Evolutionary conservation across 1,139 yeast genomes (phyloP).

Genomic region (Hansenula lynferdii): DNA sequence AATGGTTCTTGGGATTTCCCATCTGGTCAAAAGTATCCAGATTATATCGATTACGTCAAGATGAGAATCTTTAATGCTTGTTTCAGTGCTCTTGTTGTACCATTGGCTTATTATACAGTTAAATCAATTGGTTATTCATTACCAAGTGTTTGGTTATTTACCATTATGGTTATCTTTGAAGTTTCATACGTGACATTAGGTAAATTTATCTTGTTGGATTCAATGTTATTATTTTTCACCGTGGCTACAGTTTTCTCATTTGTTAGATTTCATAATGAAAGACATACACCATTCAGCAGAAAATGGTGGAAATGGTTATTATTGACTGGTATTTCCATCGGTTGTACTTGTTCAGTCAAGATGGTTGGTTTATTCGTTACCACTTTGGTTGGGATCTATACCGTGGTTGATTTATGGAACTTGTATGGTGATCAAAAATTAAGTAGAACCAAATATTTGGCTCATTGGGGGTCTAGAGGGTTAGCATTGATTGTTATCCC

Average conservation of each 20-base stretch:
- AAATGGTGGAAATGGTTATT: conserved; percentile 96
- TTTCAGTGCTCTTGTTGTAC: conserved; percentile 87
- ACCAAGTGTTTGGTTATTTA: conserved; percentile 83
- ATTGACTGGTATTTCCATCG: conserved; percentile 69
- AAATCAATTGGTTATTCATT: conserved; percentile 79
- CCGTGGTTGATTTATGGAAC: conserved; percentile 68
- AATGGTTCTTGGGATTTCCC: conserved; percentile 96
- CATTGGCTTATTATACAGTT: conserved; percentile 88
- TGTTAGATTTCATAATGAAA: conserved; percentile 73
- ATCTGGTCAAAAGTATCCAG: conserved; percentile 83
- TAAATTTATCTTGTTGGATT: conserved; percentile 87
- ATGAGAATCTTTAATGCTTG: conserved; percentile 95
- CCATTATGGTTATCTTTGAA: conserved; percentile 84
- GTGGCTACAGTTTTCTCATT: conserved; percentile 77
- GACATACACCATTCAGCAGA: conserved; percentile 56
- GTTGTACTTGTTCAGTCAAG: conserved; percentile 78
- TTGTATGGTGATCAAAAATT: conserved; percentile 56
- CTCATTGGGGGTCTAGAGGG: conserved; percentile 65
- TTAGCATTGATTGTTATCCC: conserved; percentile 61
- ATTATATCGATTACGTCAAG: conserved; percentile 75
- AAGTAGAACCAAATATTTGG: conserved; percentile 42
- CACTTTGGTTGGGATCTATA: conserved; percentile 69
- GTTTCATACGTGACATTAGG: conserved; percentile 85
- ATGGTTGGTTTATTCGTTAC: conserved; percentile 83
- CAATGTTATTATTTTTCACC: conserved; percentile 93